Percentiles rank a stretch among this genome's conserved stretches.
Conservation (phyloP, 1,284 basidiomycete species). For the Fomitopsis pinicola region DNA sequence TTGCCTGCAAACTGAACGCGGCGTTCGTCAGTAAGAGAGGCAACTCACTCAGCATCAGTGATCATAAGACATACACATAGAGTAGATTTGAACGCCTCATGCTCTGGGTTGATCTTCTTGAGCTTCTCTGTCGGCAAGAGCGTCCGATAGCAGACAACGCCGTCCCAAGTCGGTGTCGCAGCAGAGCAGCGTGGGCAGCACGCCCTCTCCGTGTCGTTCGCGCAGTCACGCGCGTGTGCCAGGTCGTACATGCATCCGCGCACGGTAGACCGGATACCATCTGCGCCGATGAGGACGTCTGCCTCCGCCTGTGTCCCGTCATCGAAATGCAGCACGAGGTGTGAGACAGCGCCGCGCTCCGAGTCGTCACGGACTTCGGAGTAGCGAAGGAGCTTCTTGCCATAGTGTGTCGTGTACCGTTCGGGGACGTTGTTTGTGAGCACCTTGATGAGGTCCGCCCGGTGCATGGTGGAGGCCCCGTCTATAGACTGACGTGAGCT, state of each 20-base stretch:
- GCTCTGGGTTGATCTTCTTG: slow-evolving; percentile 27
- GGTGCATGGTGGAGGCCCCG: slow-evolving; percentile 15
- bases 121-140: slow-evolving; percentile 31
- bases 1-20: slow-evolving; percentile 38
- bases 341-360: not conserved
- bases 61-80: slow-evolving; percentile 12
- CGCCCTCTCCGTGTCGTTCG: not conserved
- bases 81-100: slow-evolving; percentile 22
- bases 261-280: slow-evolving; percentile 38
- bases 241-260: slow-evolving; percentile 31
- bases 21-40: not conserved
- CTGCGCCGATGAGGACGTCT: slow-evolving; percentile 40
- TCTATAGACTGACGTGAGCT: slow-evolving; percentile 3
- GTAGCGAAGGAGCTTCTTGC: slow-evolving; percentile 27
- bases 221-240: slow-evolving; percentile 11
- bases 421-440: slow-evolving; percentile 18
- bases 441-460: slow-evolving; percentile 15
- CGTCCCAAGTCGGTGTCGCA: slow-evolving; percentile 37
- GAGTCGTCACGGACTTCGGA: not conserved
- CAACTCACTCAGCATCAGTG: not conserved
- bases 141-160: slow-evolving; percentile 38
- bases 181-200: slow-evolving; percentile 14
- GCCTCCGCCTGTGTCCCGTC: slow-evolving; percentile 32
- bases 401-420: slow-evolving; percentile 29
- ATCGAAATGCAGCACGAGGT: slow-evolving; percentile 29